phyloP scores from a whole-genome alignment of 257 asterid genomes.

The Henckelia pumila region DNA sequence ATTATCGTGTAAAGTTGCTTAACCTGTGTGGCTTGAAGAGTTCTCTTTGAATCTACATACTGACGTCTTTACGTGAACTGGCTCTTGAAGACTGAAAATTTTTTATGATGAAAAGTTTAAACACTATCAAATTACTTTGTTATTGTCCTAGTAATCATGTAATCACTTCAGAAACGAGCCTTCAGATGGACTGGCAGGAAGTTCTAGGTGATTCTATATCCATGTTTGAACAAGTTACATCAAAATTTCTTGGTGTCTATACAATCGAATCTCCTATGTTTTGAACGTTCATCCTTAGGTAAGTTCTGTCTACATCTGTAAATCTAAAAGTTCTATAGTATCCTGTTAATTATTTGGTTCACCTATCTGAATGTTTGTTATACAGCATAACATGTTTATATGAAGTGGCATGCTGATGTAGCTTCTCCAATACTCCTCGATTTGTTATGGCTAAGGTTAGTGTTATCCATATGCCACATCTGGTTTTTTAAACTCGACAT shows the following conservation, averaged over 20 bases:
- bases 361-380: not conserved
- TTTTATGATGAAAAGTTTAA: not conserved
- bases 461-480: not conserved
- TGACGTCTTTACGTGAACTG: conserved; percentile 4
- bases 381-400: too few species aligned
- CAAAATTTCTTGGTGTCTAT: not conserved
- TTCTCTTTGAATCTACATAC: not conserved
- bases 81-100: not conserved
- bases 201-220: conserved; percentile 15
- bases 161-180: too few species aligned
- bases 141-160: too few species aligned
- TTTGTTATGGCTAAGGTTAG: not conserved
- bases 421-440: not conserved
- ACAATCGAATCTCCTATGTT: not conserved
- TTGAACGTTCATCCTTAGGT: too few species aligned
- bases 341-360: not conserved
- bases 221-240: not conserved
- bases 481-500: not conserved
- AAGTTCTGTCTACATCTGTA: not conserved
- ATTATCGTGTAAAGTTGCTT: too few species aligned
- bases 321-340: not conserved
- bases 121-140: too few species aligned
- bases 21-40: not conserved
- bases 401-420: not conserved
- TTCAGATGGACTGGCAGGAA: conserved; percentile 9